These are phyloP conservation scores for Pilasporangium apinafurcum DNA, from an alignment of 352 stramenopile genomes.

Conservation along the genomic window DNA sequence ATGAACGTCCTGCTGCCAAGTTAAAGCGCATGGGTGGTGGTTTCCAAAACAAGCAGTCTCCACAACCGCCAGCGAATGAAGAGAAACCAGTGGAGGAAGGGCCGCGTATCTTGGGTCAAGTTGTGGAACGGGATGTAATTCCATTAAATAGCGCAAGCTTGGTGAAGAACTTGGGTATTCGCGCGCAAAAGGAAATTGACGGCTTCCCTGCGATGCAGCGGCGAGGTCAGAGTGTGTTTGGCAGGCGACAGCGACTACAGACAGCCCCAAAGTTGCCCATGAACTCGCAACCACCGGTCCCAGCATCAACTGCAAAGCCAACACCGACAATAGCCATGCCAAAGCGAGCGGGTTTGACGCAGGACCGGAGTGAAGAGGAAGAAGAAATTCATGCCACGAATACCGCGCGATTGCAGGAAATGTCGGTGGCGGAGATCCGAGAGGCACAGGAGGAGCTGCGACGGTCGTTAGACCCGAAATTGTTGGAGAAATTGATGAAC, in stretches of 20 bases:
- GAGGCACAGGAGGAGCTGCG: conserved; percentile 66
- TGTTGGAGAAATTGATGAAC: conserved; percentile 62
- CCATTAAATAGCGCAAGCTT: conserved; percentile 25
- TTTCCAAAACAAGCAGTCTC: too few relatives aligned
- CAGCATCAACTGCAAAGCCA: conserved; percentile 3
- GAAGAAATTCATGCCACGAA: conserved; percentile 62
- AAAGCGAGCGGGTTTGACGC: conserved; percentile 3
- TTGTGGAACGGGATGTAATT: conserved; percentile 60
- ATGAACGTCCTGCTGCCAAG: conserved; percentile 52
- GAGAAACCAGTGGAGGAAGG: conserved; percentile 1
- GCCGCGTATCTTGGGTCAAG: conserved; percentile 40
- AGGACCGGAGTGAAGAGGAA: neutral
- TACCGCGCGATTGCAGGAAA: conserved; percentile 34
- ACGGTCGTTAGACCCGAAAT: conserved; percentile 44
- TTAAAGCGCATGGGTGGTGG: conserved; percentile 31
- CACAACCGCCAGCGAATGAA: neutral
- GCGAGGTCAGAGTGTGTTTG: conserved; percentile 68
- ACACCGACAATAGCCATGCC: conserved; percentile 16
- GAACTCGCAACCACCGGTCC: neutral
- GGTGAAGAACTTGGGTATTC: conserved; percentile 16
- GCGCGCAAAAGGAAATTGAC: conserved; percentile 16
- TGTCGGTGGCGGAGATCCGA: conserved; percentile 64
- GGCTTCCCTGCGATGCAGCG: conserved; percentile 59
- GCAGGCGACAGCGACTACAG: conserved; percentile 30
- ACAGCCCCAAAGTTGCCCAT: too few relatives aligned